phyloP scores from a whole-genome alignment of 1,284 basidiomycete species.

The Trichosporon faecale region DNA sequence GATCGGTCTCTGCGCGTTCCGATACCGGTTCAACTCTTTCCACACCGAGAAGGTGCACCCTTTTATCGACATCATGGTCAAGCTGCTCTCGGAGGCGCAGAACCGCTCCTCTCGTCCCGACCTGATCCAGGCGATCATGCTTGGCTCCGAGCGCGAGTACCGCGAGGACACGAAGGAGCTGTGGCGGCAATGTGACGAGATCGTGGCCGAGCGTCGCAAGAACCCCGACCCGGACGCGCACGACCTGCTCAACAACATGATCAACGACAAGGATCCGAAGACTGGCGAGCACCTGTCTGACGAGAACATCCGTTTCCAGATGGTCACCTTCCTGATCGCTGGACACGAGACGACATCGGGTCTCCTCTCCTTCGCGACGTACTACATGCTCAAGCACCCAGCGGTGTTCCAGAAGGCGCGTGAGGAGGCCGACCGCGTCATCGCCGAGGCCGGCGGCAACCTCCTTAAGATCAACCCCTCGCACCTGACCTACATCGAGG shows the following conservation, averaged over 20 bases:
- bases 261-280: conserved; percentile 56
- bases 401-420: conserved; percentile 56
- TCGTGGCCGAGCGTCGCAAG: conserved; percentile 19
- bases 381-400: conserved; percentile 58
- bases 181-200: conserved; percentile 22
- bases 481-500: conserved; percentile 58
- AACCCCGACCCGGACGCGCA: conserved; percentile 24
- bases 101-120: conserved; percentile 10
- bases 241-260: conserved; percentile 57
- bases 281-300: conserved; percentile 56
- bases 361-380: conserved; percentile 37
- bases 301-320: conserved; percentile 56
- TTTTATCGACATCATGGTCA: conserved; percentile 48
- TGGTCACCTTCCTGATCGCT: conserved; percentile 60
- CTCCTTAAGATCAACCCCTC: conserved; percentile 26
- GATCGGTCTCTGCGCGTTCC: conserved; percentile 50
- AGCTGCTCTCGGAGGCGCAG: conserved; percentile 20
- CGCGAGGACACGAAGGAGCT: conserved; percentile 19
- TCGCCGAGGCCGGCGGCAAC: conserved; percentile 23
- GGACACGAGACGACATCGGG: conserved; percentile 59
- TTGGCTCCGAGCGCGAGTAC: conserved; percentile 14
- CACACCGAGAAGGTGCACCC: conserved; percentile 50
- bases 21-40: conserved; percentile 48
- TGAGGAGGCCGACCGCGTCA: conserved; percentile 58
- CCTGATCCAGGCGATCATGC: conserved; percentile 14